Evolutionary conservation across 1,284 basidiomycete species (phyloP).

Genomic region (Ganoderma meredithae): DNA sequence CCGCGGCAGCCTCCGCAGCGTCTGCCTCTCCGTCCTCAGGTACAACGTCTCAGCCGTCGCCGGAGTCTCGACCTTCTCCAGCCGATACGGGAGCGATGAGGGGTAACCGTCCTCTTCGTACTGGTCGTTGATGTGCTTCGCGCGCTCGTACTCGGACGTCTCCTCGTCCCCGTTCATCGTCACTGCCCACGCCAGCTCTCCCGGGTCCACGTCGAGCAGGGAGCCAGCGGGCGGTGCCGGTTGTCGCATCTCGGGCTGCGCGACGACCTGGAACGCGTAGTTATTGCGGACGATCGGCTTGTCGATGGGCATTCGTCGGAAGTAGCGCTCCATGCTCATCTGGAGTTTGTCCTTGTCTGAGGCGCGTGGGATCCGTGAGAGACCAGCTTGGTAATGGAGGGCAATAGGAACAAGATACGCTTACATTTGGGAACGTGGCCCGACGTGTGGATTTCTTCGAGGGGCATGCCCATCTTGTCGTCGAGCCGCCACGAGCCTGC

Average conservation of each 20-base stretch:
- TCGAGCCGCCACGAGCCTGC: slow-evolving; percentile 79
- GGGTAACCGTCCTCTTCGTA: slow-evolving; percentile 20
- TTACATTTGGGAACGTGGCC: slow-evolving; percentile 78
- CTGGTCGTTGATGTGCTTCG: slow-evolving; percentile 33
- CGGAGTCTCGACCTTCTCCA: slow-evolving; percentile 28
- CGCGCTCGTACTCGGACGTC: slow-evolving; percentile 37
- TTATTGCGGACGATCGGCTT: slow-evolving; percentile 81
- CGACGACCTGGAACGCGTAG: slow-evolving; percentile 68
- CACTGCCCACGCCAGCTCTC: slow-evolving; percentile 73
- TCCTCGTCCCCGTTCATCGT: slow-evolving; percentile 74
- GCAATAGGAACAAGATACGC: slow-evolving; percentile 33
- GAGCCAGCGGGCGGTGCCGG: slow-evolving; percentile 25
- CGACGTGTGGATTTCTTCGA: slow-evolving; percentile 76
- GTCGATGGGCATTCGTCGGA: slow-evolving; percentile 67
- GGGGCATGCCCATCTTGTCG: slow-evolving; percentile 77
- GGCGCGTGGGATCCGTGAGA: slow-evolving; percentile 4
- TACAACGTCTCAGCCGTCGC: slow-evolving; percentile 56
- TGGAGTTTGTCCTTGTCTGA: slow-evolving; percentile 72
- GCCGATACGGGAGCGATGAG: slow-evolving; percentile 14
- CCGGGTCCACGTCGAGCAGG: slow-evolving; percentile 55
- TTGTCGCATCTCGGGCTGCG: slow-evolving; percentile 35
- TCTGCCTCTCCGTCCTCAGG: slow-evolving; percentile 77
- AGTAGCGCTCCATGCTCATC: slow-evolving; percentile 73
- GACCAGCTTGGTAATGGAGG: not conserved
- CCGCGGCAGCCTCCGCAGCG: slow-evolving; percentile 68